phyloP scores from a whole-genome alignment of 208 protist species.

The Trypanosoma caninum region DNA sequence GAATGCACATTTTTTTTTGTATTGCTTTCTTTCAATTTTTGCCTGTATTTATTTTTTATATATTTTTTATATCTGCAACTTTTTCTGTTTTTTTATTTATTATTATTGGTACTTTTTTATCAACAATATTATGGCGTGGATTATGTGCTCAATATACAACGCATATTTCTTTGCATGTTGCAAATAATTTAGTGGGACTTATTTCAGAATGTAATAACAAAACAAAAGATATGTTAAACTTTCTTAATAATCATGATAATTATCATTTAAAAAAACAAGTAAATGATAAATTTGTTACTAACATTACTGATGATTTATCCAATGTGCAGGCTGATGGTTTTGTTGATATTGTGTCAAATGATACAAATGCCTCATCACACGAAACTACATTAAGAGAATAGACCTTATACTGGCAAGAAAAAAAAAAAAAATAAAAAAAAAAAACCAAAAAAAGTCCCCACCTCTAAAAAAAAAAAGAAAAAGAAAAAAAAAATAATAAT shows the following conservation, averaged over 20 bases:
- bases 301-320: background rate
- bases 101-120: slow-evolving; percentile 22
- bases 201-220: background rate
- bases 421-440: background rate
- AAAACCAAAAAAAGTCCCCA: background rate
- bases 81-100: slow-evolving; percentile 34
- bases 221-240: no score
- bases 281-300: background rate
- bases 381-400: no score
- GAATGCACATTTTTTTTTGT: slow-evolving; percentile 36
- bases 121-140: slow-evolving; percentile 30
- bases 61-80: slow-evolving; percentile 34
- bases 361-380: no score
- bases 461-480: slow-evolving; percentile 1
- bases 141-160: slow-evolving; percentile 41
- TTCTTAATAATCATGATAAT: no score
- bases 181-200: slow-evolving; percentile 26
- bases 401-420: background rate
- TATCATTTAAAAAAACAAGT: background rate
- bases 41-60: slow-evolving; percentile 48
- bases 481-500: slow-evolving; percentile 18
- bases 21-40: slow-evolving; percentile 26
- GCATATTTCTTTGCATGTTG: slow-evolving; percentile 33
- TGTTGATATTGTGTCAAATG: background rate
- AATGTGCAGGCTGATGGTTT: background rate